Conservation (phyloP, 2,329 filamentous ascomycete species). For the Podosphaera xanthii region DNA sequence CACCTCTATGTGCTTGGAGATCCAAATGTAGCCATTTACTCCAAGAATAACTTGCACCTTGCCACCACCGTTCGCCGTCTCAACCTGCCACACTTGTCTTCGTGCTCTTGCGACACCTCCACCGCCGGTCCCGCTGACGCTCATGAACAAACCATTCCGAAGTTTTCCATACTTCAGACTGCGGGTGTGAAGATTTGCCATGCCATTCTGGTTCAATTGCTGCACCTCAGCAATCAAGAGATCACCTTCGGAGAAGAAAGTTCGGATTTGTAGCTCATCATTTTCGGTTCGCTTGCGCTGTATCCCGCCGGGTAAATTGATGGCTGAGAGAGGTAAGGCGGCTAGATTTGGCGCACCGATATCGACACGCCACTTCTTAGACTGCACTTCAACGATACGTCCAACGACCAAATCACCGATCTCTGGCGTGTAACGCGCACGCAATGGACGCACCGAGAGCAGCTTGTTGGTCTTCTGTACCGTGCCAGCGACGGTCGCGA, state of each 20-base stretch:
- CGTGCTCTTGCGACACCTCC: constrained; percentile 62
- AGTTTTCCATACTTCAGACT: constrained; percentile 87
- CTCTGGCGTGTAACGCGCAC: constrained; percentile 82
- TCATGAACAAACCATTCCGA: constrained; percentile 74
- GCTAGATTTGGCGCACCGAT: constrained; percentile 74
- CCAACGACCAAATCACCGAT: constrained; percentile 92
- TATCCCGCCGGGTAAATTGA: constrained; percentile 88
- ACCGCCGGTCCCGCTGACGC: constrained; percentile 59
- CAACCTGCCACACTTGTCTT: constrained; percentile 71
- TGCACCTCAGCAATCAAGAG: constrained; percentile 89
- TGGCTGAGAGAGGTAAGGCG: constrained; percentile 61
- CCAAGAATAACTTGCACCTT: constrained; percentile 73
- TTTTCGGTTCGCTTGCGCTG: constrained; percentile 78
- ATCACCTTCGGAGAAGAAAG: constrained; percentile 93
- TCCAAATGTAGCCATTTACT: constrained; percentile 95
- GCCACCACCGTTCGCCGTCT: constrained; percentile 29
- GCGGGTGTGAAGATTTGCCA: constrained; percentile 71
- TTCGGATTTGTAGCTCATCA: constrained; percentile 88
- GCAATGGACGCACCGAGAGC: constrained; percentile 70
- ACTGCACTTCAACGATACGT: constrained; percentile 84
- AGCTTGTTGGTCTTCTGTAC: constrained; percentile 92
- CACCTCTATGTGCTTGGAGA: constrained; percentile 57
- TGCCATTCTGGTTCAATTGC: constrained; percentile 64
- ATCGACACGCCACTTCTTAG: constrained; percentile 83
- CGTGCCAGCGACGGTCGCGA: constrained; percentile 75